Conservation (phyloP, 2,329 filamentous ascomycete genomes). For the Alternaria burnsii region DNA sequence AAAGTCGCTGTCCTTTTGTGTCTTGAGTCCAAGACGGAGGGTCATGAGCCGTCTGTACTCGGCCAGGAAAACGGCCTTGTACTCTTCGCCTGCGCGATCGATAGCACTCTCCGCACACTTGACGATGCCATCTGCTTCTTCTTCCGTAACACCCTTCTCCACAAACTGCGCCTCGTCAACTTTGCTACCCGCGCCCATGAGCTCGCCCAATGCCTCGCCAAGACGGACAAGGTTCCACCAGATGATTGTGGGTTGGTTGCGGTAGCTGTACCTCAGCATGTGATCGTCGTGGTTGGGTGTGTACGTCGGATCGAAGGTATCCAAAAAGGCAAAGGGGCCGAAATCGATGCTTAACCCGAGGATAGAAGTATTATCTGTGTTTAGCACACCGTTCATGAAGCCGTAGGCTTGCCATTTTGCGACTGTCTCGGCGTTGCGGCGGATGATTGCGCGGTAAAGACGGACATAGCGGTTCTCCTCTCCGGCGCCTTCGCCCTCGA, state of each 20-base stretch:
- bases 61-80: conserved; percentile 82
- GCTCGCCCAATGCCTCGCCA: conserved; percentile 86
- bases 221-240: conserved; percentile 98
- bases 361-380: conserved; percentile 96
- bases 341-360: conserved; percentile 91
- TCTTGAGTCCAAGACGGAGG: conserved; percentile 77
- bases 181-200: conserved; percentile 77
- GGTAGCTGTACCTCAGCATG: conserved; percentile 86
- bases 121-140: conserved; percentile 74
- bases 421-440: conserved; percentile 86
- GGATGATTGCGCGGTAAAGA: conserved; percentile 85
- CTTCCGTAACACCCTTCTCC: conserved; percentile 74
- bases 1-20: conserved; percentile 76
- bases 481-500: conserved; percentile 72
- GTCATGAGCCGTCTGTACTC: conserved; percentile 92
- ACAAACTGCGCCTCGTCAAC: conserved; percentile 79
- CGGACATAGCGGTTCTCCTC: conserved; percentile 88
- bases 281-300: conserved; percentile 97
- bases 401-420: conserved; percentile 97
- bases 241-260: conserved; percentile 92
- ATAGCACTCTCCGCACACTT: conserved; percentile 86
- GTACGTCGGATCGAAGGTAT: conserved; percentile 93
- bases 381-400: conserved; percentile 99
- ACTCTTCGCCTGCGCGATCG: conserved; percentile 82
- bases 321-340: conserved; percentile 96